Evolutionary conservation across 176 grass and related monocot species (phyloP).

Genomic region (Lolium rigidum): DNA sequence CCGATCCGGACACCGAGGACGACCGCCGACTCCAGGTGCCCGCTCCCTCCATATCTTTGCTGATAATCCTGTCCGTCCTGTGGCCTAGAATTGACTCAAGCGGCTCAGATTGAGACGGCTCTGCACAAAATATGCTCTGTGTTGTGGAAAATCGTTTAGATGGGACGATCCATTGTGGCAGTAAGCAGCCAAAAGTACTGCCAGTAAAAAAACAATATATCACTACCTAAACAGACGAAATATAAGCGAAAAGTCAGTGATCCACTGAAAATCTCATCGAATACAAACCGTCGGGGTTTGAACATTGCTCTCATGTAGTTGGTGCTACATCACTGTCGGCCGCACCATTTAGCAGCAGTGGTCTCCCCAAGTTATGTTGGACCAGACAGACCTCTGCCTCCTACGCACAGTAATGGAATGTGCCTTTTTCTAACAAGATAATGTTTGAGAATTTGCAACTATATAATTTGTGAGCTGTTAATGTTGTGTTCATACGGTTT

Average conservation of each 20-base stretch:
- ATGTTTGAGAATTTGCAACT: neutral
- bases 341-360: neutral
- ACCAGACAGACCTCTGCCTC: neutral
- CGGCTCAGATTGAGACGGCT: conserved; percentile 32
- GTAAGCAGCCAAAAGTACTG: conserved; percentile 37
- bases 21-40: conserved; percentile 87
- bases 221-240: too few relatives aligned
- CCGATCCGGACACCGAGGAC: conserved; percentile 83
- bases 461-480: neutral
- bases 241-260: too few relatives aligned
- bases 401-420: neutral
- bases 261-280: too few relatives aligned
- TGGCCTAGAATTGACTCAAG: neutral
- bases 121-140: neutral
- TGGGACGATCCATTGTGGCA: neutral
- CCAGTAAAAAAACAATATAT: too few relatives aligned
- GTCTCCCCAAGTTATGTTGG: conserved; percentile 28
- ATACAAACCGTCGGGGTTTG: too few relatives aligned
- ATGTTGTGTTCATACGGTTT: neutral
- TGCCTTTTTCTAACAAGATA: neutral
- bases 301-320: conserved; percentile 13
- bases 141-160: neutral
- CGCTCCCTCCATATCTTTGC: neutral
- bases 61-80: neutral
- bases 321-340: conserved; percentile 2